Conservation (phyloP, 306 rosid genomes). For the Quercus engelmannii region DNA sequence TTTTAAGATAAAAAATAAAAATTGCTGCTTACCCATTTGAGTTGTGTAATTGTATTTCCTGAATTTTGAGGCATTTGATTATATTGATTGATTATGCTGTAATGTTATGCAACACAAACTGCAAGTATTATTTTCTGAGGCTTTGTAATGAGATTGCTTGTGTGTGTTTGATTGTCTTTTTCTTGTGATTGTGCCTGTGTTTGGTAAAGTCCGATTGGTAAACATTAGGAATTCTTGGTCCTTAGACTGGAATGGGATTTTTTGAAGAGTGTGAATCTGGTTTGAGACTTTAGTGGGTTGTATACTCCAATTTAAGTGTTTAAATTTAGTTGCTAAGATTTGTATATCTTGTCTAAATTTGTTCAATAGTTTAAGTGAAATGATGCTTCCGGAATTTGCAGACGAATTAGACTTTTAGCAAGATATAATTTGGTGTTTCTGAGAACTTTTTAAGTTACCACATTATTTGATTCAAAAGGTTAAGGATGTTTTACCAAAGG, state of each 20-base stretch:
- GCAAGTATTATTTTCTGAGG: background rate
- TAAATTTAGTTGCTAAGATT: background rate
- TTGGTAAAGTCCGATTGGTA: too few relatives aligned
- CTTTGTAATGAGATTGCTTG: background rate
- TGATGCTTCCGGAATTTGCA: background rate
- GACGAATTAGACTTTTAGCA: background rate
- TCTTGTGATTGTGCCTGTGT: too few relatives aligned
- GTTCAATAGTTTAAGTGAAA: background rate
- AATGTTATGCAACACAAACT: background rate
- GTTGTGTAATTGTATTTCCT: background rate
- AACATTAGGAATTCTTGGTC: too few relatives aligned
- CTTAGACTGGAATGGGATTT: background rate
- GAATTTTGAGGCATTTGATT: background rate
- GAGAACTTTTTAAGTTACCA: background rate
- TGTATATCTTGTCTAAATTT: background rate
- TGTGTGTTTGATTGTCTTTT: too few relatives aligned
- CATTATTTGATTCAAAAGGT: background rate
- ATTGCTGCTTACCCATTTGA: background rate
- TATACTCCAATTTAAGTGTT: too few relatives aligned
- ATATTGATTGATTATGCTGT: background rate
- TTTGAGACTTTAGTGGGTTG: too few relatives aligned
- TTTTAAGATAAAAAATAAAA: background rate
- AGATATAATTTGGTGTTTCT: background rate
- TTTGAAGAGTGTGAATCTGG: too few relatives aligned
- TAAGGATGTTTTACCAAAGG: background rate